Conservation (phyloP, 768 basidiomycete genomes). For the Sarcodon sp. region DNA sequence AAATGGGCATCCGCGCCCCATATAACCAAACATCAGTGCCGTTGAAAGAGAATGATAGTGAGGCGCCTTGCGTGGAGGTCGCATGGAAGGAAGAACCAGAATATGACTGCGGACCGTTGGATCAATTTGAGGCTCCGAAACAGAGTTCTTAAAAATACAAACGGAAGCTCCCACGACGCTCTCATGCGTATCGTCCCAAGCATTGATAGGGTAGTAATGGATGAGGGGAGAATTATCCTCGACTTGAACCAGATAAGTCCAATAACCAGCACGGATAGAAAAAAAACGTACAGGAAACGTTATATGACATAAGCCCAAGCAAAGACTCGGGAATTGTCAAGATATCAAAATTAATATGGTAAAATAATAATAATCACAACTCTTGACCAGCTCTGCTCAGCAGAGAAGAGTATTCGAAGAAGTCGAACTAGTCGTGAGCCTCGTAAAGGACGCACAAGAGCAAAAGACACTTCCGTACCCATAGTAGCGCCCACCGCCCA, state of each 20-base stretch:
- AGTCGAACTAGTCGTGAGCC: background rate
- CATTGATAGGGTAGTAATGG: constrained; percentile 32
- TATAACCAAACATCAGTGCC: constrained; percentile 43
- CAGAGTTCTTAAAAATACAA: constrained; percentile 18
- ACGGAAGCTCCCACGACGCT: constrained; percentile 28
- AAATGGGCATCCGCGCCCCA: constrained; percentile 30
- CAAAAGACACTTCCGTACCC: background rate
- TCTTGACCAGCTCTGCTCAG: constrained; percentile 1
- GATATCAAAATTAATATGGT: constrained; percentile 5
- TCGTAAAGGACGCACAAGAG: constrained; percentile 3
- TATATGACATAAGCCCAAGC: constrained; percentile 8
- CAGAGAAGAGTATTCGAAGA: background rate
- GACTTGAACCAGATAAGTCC: constrained; percentile 19
- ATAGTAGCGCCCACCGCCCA: background rate
- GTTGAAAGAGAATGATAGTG: constrained; percentile 35
- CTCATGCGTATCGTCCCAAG: constrained; percentile 33
- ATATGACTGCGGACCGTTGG: constrained; percentile 23
- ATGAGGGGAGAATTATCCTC: constrained; percentile 46
- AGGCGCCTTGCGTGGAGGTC: constrained; percentile 29
- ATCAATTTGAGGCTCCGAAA: background rate
- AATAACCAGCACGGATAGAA: background rate
- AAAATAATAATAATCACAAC: constrained; percentile 4
- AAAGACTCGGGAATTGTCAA: no score
- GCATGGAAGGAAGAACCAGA: constrained; percentile 30
- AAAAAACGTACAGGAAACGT: constrained; percentile 15